These are phyloP conservation scores for Starmerella davenportii DNA, from an alignment of 805 yeast species.

Conservation along the genomic window DNA sequence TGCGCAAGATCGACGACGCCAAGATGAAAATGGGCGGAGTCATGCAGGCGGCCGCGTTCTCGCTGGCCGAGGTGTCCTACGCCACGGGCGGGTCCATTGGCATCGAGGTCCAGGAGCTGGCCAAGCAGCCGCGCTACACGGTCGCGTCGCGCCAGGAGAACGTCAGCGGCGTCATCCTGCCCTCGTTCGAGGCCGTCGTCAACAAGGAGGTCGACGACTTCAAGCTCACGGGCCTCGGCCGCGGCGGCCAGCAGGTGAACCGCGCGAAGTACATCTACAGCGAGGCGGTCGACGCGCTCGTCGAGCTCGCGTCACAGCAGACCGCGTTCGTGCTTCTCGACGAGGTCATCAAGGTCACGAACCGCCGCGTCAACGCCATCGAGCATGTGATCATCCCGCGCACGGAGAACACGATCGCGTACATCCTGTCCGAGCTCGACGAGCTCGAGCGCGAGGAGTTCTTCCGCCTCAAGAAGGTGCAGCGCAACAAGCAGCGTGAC, in stretches of 20 bases:
- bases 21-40: conserved; percentile 95
- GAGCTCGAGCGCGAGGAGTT: conserved; percentile 97
- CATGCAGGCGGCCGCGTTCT: conserved; percentile 96
- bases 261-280: conserved; percentile 86
- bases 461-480: conserved; percentile 88
- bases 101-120: conserved; percentile 90
- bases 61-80: conserved; percentile 89
- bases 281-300: conserved; percentile 90
- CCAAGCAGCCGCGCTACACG: conserved; percentile 69
- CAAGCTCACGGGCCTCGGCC: conserved; percentile 88
- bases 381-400: conserved; percentile 96
- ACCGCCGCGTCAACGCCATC: conserved; percentile 95
- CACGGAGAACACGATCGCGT: conserved; percentile 82
- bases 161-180: conserved; percentile 87
- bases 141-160: conserved; percentile 87
- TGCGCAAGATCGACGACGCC: conserved; percentile 83
- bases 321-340: conserved; percentile 92
- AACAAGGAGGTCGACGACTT: conserved; percentile 81
- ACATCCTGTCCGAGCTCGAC: conserved; percentile 89
- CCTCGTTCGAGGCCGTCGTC: conserved; percentile 74
- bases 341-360: conserved; percentile 94
- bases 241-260: conserved; percentile 97
- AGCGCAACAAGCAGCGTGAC: conserved; percentile 78
- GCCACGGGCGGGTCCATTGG: conserved; percentile 95
- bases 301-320: conserved; percentile 86